Percentiles rank a stretch among this genome's conserved stretches.
Evolutionary conservation across 257 asterid genomes (phyloP).

Genomic region (Plectranthus barbatus): DNA sequence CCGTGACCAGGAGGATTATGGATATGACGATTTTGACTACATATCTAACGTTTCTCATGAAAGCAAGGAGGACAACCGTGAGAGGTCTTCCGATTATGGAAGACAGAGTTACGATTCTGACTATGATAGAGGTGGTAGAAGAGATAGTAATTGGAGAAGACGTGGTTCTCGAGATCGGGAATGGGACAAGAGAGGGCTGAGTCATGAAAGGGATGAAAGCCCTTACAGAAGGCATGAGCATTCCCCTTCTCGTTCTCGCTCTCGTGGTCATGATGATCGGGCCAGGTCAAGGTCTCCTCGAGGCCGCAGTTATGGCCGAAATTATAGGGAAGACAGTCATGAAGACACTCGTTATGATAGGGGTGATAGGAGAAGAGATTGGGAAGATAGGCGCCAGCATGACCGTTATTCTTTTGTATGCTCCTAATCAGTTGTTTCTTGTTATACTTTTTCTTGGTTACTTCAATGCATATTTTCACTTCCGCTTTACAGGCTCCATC

Average conservation of each 20-base stretch:
- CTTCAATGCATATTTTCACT: slow-evolving; percentile 12
- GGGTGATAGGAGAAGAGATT: slow-evolving; percentile 75
- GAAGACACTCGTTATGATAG: slow-evolving; percentile 69
- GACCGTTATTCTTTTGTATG: slow-evolving; percentile 67
- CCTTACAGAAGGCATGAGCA: slow-evolving; percentile 54
- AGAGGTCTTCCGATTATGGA: slow-evolving; percentile 73
- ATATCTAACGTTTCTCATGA: slow-evolving; percentile 56
- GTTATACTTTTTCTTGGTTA: neutral
- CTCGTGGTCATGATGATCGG: slow-evolving; percentile 73
- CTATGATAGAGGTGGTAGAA: slow-evolving; percentile 67
- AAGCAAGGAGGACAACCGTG: slow-evolving; percentile 74
- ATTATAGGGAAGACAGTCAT: slow-evolving; percentile 79
- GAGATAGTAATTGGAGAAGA: slow-evolving; percentile 79
- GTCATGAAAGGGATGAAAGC: slow-evolving; percentile 79
- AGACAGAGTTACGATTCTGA: slow-evolving; percentile 87
- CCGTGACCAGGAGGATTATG: slow-evolving; percentile 73
- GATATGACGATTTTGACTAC: slow-evolving; percentile 80
- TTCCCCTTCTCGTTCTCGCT: slow-evolving; percentile 61
- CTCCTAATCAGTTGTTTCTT: slow-evolving; percentile 8
- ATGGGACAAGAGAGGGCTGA: slow-evolving; percentile 64
- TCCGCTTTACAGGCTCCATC: slow-evolving; percentile 68
- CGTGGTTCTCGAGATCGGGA: slow-evolving; percentile 83
- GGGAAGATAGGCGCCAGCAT: slow-evolving; percentile 59
- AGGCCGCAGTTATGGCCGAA: slow-evolving; percentile 69
- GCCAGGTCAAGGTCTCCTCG: slow-evolving; percentile 87